Evolutionary conservation across 2,329 filamentous ascomycete species (phyloP), one percentile per base, ranked within the genome.

Genomic region (Fusarium coicis): DNA sequence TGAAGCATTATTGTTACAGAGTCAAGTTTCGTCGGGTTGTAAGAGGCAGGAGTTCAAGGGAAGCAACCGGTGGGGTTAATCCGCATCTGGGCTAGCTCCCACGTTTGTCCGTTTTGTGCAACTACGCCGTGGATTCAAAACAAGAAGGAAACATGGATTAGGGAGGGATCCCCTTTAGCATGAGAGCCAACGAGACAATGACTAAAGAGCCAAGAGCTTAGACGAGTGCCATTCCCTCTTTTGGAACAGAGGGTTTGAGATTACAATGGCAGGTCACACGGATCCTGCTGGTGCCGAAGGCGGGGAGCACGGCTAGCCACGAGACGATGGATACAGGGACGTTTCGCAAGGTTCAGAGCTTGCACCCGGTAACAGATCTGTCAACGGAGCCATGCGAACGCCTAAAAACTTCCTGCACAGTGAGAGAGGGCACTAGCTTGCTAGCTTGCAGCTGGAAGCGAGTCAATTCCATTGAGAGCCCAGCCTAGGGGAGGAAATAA

Each of bases 1-100:
- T 86, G 85, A 86, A 81, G 84, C 85, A 86, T 75, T 81, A 76
- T 81, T 86, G 85, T 80, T 83, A 86, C 85, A 83, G 63, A 78
- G 79, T 77, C 72, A 72, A 78, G 85, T 86, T 86, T 86, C 84
- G 84, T 70, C 62, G 70, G 66, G 75, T 74, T 66, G 70, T 66
- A 75, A 69, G 69, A 64, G 60, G 74, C 66, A 69, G 78, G 74
- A 75, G 70, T 70, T 49, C 74, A 74, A 61, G 63, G 69, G 61
- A 63, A 64, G 47, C 37, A 61, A 59, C 57, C 47, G 42, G 59
- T 56, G 44, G 62, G 49, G 43, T 73, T 68, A 73, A 18, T 16
- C 74, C 57, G 7, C 2, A 47, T 58, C 4, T 1, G 57, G 60
- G 28, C 53, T 76, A 66, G 75, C 62, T 37, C 18, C 10, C 30